Conservation (phyloP, 1,139 yeast species). For the Yamadazyma jaroonii region DNA sequence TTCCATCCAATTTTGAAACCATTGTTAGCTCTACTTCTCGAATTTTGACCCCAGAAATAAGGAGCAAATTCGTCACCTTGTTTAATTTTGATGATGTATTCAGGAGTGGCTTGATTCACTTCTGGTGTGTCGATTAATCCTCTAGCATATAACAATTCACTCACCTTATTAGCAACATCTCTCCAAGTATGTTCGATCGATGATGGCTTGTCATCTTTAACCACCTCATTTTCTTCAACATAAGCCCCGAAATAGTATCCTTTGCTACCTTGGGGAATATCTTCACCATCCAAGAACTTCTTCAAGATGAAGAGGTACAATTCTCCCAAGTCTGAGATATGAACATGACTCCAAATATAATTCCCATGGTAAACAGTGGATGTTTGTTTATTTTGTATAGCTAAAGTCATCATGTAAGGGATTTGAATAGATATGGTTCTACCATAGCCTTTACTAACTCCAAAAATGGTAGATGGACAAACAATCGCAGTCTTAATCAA, state of each 20-base stretch:
- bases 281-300: slow-evolving; percentile 19
- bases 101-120: slow-evolving; percentile 18
- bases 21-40: slow-evolving; percentile 28
- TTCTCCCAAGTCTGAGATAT: slow-evolving; percentile 35
- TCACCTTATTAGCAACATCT: slow-evolving; percentile 26
- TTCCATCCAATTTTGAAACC: slow-evolving; percentile 24
- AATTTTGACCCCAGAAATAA: slow-evolving; percentile 28
- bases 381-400: slow-evolving; percentile 23
- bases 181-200: slow-evolving; percentile 29
- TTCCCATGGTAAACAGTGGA: slow-evolving; percentile 31
- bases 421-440: slow-evolving; percentile 30
- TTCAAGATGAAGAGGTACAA: slow-evolving; percentile 25
- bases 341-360: slow-evolving; percentile 36
- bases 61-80: slow-evolving; percentile 20
- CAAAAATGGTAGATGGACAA: slow-evolving; percentile 24
- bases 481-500: slow-evolving; percentile 21
- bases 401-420: slow-evolving; percentile 23
- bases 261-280: slow-evolving; percentile 26
- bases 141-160: slow-evolving; percentile 15
- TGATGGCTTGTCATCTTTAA: slow-evolving; percentile 16
- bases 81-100: slow-evolving; percentile 14
- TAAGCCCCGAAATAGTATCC: slow-evolving; percentile 39
- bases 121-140: slow-evolving; percentile 16
- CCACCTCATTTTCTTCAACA: slow-evolving; percentile 12
- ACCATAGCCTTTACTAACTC: slow-evolving; percentile 31